Base-by-base conservation (phyloP, 176 grass and related monocot species). In the Alopecurus myosuroides region DNA sequence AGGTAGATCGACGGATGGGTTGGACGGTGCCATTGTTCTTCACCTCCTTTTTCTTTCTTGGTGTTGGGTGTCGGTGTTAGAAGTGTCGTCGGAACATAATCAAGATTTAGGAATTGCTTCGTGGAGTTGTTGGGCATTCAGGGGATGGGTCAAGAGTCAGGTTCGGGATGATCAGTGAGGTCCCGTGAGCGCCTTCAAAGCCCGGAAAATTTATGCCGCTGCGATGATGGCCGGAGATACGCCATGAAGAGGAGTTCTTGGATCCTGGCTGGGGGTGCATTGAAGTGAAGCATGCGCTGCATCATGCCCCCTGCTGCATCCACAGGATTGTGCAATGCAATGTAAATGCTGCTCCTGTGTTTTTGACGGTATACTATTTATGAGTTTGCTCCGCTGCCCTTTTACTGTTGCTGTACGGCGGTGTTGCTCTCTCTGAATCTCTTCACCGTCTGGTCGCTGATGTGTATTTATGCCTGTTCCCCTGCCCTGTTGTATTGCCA, bases 151-250 rank as follows among this genome's bases (percentile, higher is more conserved):
- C 34, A 1, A 3, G 35, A 9, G 3, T 60, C 3, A 50, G 75
- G 4, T 68, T 42, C 69, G 29, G 69, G 9, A 1, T 0, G 7
- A 64, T 90, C 68, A 78, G 70, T 19, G 56, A 37, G 69, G 78
- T 81, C 84, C 58, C 81, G 92, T 92, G 89, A 92, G 73, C 69
- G 11, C 81, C 82, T 70, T 89, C 55, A 91, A 80, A 20, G 7
- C 29, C 50, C 55, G 10, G 1, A 17, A 37, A 46, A 72, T 89
- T 71, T 11, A 88, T 85, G 86, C 18, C 18, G 55, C 14, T 14
- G 31, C 12, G 79, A 49, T 22, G 82, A 62, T 74, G 71, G 55
- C 29, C 39, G 37, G 46, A 60, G 9, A n/a, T 39, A 62, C 39
- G 0, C 34, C 40, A 12, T 13, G 34, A 13, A 12, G 25, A 22